phyloP scores from a whole-genome alignment of 106 monocot species.

The Dactylorhiza incarnata region DNA sequence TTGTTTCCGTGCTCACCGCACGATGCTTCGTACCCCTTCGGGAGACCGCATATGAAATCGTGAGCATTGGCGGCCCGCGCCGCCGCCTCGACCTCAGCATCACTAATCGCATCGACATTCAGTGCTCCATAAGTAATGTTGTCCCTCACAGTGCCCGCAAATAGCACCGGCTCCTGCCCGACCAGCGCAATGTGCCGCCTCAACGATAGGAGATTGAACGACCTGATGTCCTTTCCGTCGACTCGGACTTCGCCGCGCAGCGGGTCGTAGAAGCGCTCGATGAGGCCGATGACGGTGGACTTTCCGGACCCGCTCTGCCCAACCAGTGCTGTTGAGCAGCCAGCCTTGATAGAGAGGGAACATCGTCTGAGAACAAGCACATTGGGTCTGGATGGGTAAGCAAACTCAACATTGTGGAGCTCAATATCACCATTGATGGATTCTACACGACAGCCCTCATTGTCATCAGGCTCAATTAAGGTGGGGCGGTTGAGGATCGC shows the following conservation, averaged over 20 bases:
- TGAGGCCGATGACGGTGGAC: not conserved
- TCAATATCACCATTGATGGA: not conserved
- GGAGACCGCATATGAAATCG: slow-evolving; percentile 17
- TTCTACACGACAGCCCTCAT: slow-evolving; percentile 1
- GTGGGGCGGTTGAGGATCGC: not conserved
- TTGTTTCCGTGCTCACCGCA: not conserved
- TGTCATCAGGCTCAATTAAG: slow-evolving; percentile 3
- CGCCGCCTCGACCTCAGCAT: slow-evolving; percentile 18
- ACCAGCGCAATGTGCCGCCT: not conserved
- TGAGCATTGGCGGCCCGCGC: slow-evolving; percentile 25
- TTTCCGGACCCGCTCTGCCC: not conserved
- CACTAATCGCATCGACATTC: not conserved
- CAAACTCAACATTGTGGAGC: not conserved
- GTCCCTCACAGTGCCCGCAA: not conserved
- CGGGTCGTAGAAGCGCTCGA: slow-evolving; percentile 6
- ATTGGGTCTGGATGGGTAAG: not conserved
- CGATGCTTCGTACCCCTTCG: not conserved
- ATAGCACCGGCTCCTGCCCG: not conserved
- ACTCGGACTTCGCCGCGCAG: not conserved
- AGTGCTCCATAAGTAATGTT: not conserved
- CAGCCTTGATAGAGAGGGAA: not conserved
- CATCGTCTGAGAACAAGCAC: not conserved
- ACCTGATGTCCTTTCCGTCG: not conserved
- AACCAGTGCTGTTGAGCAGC: not conserved
- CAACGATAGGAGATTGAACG: not conserved